Evolutionary conservation across 176 grass and related monocot genomes (phyloP).

Genomic region (Aegilops bicornis): DNA sequence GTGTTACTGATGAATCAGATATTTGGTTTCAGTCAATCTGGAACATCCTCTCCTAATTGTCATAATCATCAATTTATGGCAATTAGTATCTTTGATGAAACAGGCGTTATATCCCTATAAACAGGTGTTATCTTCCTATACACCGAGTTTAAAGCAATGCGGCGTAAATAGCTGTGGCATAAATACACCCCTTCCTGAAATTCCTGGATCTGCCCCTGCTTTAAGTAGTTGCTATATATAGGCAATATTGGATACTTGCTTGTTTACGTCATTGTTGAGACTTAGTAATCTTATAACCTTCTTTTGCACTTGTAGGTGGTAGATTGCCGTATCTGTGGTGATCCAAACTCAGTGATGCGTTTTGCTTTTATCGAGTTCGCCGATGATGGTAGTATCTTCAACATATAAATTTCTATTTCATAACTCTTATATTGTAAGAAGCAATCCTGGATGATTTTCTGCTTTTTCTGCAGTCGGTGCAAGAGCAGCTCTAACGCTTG

Average conservation of each 20-base stretch:
- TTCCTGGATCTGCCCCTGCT: neutral
- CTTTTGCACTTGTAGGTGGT: conserved; percentile 59
- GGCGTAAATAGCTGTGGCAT: neutral
- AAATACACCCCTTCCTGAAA: neutral
- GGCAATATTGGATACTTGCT: neutral
- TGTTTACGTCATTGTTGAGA: neutral
- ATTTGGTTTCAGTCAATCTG: neutral
- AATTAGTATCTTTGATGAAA: neutral
- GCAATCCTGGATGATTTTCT: conserved; percentile 15
- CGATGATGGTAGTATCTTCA: conserved; percentile 72
- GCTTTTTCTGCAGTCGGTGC: conserved; percentile 66
- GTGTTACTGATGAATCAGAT: neutral
- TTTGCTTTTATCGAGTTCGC: conserved; percentile 99
- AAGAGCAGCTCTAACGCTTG: conserved; percentile 74
- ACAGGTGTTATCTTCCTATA: neutral
- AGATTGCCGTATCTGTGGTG: conserved; percentile 95
- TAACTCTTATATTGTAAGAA: conserved; percentile 7
- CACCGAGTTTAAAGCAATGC: neutral
- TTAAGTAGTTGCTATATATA: neutral
- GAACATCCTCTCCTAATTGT: neutral
- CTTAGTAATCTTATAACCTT: conserved; percentile 21
- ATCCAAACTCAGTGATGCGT: conserved; percentile 87
- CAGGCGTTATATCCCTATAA: too few relatives aligned
- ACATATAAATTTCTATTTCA: neutral
- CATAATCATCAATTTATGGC: neutral